Conservation (phyloP, 306 rosid species). For the Ammopiptanthus mongolicus region DNA sequence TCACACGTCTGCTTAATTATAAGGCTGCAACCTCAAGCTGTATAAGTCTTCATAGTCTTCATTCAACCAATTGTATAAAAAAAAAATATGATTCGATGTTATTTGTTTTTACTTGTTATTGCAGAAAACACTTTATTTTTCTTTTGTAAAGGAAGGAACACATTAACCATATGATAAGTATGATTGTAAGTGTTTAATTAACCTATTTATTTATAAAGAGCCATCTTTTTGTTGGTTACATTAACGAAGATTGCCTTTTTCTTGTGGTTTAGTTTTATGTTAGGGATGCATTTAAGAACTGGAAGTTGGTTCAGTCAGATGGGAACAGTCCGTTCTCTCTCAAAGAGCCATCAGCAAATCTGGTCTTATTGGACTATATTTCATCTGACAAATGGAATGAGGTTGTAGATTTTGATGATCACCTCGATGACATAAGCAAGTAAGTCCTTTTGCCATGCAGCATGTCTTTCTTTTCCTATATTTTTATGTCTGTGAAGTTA, state of each 20-base stretch:
- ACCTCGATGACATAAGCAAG: slow-evolving; percentile 96
- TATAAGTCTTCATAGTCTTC: neutral
- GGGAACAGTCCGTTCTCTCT: slow-evolving; percentile 52
- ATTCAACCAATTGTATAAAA: neutral
- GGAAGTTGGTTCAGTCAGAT: slow-evolving; percentile 74
- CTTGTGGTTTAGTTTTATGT: slow-evolving; percentile 58
- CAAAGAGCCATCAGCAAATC: slow-evolving; percentile 81
- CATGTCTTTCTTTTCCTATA: neutral
- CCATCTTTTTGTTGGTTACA: slow-evolving; percentile 13
- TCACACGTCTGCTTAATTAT: neutral
- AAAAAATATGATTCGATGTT: neutral
- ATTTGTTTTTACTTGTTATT: neutral
- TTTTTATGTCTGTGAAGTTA: neutral
- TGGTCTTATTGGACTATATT: slow-evolving; percentile 72
- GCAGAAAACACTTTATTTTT: neutral
- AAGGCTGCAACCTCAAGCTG: neutral
- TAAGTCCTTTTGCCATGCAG: slow-evolving; percentile 23
- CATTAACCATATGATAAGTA: no score
- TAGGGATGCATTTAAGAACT: slow-evolving; percentile 79
- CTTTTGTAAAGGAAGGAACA: no score
- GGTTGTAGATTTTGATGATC: slow-evolving; percentile 87
- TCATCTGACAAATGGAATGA: slow-evolving; percentile 72
- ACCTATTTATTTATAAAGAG: no score
- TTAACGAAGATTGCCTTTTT: slow-evolving; percentile 15
- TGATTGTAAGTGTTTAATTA: no score